Percentiles rank a stretch among this genome's conserved stretches.
These are phyloP conservation scores for Phytophthora sojae DNA, from an alignment of 352 stramenopile genomes.

Conservation along the genomic window DNA sequence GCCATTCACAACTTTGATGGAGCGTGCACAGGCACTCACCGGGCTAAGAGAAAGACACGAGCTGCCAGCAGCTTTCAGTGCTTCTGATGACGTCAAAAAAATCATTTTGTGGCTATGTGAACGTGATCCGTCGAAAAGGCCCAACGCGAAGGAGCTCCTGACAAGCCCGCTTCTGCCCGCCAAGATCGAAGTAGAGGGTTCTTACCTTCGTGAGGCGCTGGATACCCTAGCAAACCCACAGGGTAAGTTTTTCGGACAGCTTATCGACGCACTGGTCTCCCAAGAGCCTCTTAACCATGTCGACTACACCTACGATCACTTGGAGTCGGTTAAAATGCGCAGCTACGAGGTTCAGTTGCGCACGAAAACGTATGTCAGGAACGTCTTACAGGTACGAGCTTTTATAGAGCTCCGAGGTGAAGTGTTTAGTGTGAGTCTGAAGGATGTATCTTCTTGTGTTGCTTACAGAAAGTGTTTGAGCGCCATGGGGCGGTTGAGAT, in stretches of 20 bases:
- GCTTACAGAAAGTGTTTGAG: constrained; percentile 80
- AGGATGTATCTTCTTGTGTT: constrained; percentile 1
- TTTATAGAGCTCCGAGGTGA: not conserved
- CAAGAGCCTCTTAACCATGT: constrained; percentile 83
- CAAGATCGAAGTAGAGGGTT: constrained; percentile 88
- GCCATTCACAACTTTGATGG: constrained; percentile 92
- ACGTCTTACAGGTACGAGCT: constrained; percentile 57
- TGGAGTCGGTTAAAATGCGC: constrained; percentile 84
- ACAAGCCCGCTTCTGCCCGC: constrained; percentile 70
- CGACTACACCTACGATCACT: constrained; percentile 88
- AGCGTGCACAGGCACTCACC: constrained; percentile 83
- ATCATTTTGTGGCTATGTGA: constrained; percentile 91
- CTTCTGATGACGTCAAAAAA: constrained; percentile 87
- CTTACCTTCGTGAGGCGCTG: constrained; percentile 84
- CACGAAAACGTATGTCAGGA: constrained; percentile 74
- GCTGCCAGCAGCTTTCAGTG: constrained; percentile 55
- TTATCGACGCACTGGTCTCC: constrained; percentile 81
- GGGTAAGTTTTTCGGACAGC: constrained; percentile 89
- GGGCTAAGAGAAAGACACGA: constrained; percentile 79
- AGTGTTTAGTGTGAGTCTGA: constrained; percentile 11
- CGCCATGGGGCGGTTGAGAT: constrained; percentile 83
- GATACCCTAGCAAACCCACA: constrained; percentile 90
- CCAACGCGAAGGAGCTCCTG: constrained; percentile 77
- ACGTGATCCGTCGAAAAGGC: constrained; percentile 68
- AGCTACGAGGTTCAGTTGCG: constrained; percentile 72